Base-by-base conservation (phyloP, 345 rosid species). In the Ceriops tagal region DNA sequence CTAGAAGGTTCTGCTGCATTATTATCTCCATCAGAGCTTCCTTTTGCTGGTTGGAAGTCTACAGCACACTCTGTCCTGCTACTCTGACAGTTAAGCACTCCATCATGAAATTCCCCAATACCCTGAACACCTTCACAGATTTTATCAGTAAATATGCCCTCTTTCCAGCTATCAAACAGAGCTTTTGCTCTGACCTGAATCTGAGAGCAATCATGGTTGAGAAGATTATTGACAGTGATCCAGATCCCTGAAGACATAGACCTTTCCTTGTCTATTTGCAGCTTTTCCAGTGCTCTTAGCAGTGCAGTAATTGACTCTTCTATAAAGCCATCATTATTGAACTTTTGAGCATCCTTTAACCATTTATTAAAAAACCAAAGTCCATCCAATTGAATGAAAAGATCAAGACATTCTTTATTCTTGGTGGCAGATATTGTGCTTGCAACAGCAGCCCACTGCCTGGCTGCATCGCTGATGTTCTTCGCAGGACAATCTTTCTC, bases 361-460 rank as follows among this genome's bases (percentile, higher is more conserved):
- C 99, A 95, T 73, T 79, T 84, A 83, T 83, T 79, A 11, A 95
- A 69, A 82, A 86, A 87, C 51, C 53, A 75, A 58, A 92, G 84
- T n/a, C 99, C 99, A 75, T 88, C 96, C 81, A 90, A 81, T 67
- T 86, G 80, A 70, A 88, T 79, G 78, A 95, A 95, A 77, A 84
- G 93, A 83, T 95, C 89, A 56, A 95, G 91, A 71, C 99, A 90
- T 58, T 92, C 98, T 83, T 79, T 86, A 75, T 81, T 87, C 73
- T 90, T 96, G 1, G 98, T 92, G 31, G 89, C 92, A 32, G 90
- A 80, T 68, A 95, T 83, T 21, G 91, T 78, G 80, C 89, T 86
- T 24, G 96, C 96, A 73, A 92, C 96, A 62, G 96, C 90, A 64
- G 89, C 77, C 97, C 96, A 92, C 61, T 92, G 96, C 79, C 96